Evolutionary conservation across 148 eudicot species (phyloP).

Genomic region (Rhododendron henanense): DNA sequence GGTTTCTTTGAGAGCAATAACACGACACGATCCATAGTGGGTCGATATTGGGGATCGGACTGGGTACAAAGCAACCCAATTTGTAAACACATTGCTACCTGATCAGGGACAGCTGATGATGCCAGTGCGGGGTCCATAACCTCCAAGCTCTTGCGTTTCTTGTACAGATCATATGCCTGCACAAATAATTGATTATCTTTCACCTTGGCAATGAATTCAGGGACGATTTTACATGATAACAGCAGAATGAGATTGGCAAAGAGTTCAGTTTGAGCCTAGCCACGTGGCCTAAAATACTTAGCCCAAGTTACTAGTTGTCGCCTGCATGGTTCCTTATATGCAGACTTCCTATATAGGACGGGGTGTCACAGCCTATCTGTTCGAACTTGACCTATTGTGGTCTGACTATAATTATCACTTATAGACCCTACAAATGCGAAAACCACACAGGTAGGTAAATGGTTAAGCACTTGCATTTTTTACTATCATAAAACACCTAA

Average conservation of each 20-base stretch:
- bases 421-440: neutral
- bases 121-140: conserved; percentile 58
- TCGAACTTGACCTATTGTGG: too few relatives aligned
- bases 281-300: neutral
- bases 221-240: neutral
- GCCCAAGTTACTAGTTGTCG: neutral
- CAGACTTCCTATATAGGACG: neutral
- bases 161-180: conserved; percentile 75
- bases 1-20: conserved; percentile 58
- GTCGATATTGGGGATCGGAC: conserved; percentile 60
- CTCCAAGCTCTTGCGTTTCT: conserved; percentile 51
- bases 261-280: neutral
- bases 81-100: conserved; percentile 55
- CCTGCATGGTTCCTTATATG: neutral
- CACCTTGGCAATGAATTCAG: neutral
- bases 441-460: neutral
- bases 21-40: conserved; percentile 65
- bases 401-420: neutral
- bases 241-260: neutral
- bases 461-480: neutral
- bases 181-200: neutral
- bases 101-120: conserved; percentile 53
- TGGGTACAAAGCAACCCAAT: conserved; percentile 76
- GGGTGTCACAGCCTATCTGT: neutral
- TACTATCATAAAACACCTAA: neutral